Percentiles rank a stretch among this genome's conserved stretches.
phyloP scores from a whole-genome alignment of 345 rosid genomes.

The Melaleuca alternifolia region DNA sequence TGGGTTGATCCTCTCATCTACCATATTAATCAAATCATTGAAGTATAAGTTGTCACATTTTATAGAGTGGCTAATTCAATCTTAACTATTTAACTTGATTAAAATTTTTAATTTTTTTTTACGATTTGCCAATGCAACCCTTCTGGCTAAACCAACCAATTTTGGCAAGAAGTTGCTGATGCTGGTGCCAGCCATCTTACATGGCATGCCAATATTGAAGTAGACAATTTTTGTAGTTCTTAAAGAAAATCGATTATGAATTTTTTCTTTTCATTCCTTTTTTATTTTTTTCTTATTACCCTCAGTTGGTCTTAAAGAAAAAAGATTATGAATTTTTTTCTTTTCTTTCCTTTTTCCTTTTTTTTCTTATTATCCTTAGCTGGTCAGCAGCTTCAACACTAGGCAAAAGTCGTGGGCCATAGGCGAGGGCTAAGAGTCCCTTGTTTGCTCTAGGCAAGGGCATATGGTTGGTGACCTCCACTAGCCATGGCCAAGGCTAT shows the following conservation, averaged over 20 bases:
- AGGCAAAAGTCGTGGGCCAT: no score
- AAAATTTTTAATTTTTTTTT: background rate
- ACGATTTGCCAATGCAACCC: background rate
- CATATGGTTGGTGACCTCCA: background rate
- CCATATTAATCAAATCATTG: background rate
- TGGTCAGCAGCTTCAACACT: no score
- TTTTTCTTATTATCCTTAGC: no score
- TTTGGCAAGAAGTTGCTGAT: accelerated
- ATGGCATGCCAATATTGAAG: accelerated
- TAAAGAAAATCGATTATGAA: no score
- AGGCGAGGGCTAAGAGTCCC: background rate
- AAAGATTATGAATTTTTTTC: no score
- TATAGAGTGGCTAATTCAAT: accelerated
- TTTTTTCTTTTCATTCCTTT: background rate
- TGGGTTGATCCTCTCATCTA: background rate
- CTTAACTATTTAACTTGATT: background rate
- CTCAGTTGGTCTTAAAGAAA: accelerated
- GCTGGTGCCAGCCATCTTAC: accelerated
- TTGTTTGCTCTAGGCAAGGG: background rate
- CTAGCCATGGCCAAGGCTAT: no score
- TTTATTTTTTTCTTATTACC: background rate
- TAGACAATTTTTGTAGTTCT: background rate
- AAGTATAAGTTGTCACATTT: slow-evolving; percentile 5
- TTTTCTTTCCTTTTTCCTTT: no score
- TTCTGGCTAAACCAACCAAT: background rate